Evolutionary conservation across 1,284 basidiomycete genomes (phyloP), one percentile per base, ranked within the genome.

Genomic region (Neotropicomus parvogracilis): DNA sequence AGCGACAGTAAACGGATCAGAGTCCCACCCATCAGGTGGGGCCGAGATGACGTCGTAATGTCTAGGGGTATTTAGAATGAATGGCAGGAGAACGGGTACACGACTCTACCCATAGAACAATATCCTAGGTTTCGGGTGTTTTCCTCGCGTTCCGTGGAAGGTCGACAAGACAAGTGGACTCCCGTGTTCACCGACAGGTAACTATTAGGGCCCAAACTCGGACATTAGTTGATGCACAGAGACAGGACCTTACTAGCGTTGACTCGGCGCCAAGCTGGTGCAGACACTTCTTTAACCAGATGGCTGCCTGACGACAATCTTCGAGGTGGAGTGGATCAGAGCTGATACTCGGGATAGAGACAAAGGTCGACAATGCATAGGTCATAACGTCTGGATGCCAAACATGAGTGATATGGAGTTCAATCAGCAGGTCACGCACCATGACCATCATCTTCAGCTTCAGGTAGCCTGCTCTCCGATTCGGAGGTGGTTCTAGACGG

Each of bases 1-100:
- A 0, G 80, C 81, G 49, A 98, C 71, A 6, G 72, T 76, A 71
- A 93, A 99, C 0, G 95, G 95, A 53, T 90, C 82, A 6, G 85
- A 84, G n/a, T 77, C 71, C 95, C 94, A 98, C 13, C 84, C 81
- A 11, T 79, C 73, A 4, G 72, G 67, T 1, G 81, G 83, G 1
- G 91, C 91, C 1, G 86, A 75, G 40, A 97, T 91, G 20, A 97
- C 91, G 60, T 97, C 94, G 69, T 97, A 97, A 64, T 97, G 93
- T 2, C 87, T 90, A 47, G 19, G 34, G 37, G 26, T 12, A n/a
- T 29, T 53, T 1, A 53, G 33, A 44, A 14, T 17, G 27, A 19
- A 28, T 19, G 54, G 17, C 13, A 32, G 3, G 31, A 24, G 26
- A 37, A 0, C 5, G n/a, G 8, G 7, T 11, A 17, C 2, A 0